Conservation (phyloP, 345 rosid species). For the Gossypium australe region DNA sequence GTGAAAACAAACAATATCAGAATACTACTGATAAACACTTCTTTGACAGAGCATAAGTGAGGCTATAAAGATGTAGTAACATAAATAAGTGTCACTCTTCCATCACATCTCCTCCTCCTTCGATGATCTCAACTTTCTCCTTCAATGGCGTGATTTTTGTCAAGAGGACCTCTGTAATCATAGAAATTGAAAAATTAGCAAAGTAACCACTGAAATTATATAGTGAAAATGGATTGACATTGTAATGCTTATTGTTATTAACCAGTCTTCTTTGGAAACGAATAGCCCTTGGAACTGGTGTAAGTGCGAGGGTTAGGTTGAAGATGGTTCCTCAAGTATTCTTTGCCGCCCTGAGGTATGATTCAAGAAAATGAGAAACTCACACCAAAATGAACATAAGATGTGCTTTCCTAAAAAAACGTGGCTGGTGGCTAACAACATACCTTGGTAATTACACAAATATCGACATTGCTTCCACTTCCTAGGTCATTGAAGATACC, state of each 20-base stretch:
- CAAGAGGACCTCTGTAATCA: conserved; percentile 55
- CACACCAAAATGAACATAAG: background rate
- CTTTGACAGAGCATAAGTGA: background rate
- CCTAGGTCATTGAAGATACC: conserved; percentile 81
- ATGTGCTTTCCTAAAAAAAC: background rate
- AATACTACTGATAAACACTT: background rate
- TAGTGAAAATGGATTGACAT: background rate
- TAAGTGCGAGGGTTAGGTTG: conserved; percentile 74
- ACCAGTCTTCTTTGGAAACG: conserved; percentile 77
- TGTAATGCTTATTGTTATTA: conserved; percentile 9
- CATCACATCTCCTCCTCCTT: conserved; percentile 70
- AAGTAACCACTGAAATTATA: background rate
- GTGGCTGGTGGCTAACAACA: conserved; percentile 11
- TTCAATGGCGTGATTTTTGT: conserved; percentile 60
- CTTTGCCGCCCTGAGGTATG: conserved; percentile 54
- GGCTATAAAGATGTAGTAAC: background rate
- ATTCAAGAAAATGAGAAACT: conserved; percentile 12
- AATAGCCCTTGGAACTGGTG: conserved; percentile 46
- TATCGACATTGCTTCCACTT: conserved; percentile 89
- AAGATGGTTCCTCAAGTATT: conserved; percentile 73
- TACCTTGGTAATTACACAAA: conserved; percentile 85
- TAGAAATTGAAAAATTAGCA: background rate
- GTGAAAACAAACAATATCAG: background rate
- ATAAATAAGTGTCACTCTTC: conserved; percentile 41
- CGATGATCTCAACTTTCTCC: conserved; percentile 47